phyloP scores from a whole-genome alignment of 1,139 yeast genomes.

The Hyphopichia fennica region DNA sequence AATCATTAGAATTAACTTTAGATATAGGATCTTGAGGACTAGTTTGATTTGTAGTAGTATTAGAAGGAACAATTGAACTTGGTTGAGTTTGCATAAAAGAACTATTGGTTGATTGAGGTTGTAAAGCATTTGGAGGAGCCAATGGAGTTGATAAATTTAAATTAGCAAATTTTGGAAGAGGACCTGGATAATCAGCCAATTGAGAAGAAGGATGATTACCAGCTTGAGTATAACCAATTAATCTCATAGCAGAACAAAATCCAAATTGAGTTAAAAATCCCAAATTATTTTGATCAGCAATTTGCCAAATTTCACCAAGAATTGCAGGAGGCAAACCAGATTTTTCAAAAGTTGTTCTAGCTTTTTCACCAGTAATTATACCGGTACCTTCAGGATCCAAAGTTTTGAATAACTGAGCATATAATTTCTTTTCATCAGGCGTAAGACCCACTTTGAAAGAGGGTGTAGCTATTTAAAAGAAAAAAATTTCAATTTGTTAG shows the following conservation, averaged over 20 bases:
- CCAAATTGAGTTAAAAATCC: conserved; percentile 85
- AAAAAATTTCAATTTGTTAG: not conserved
- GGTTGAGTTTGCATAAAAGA: conserved; percentile 54
- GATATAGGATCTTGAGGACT: conserved; percentile 52
- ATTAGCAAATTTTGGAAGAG: conserved; percentile 54
- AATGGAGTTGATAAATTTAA: conserved; percentile 25
- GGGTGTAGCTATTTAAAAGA: conserved; percentile 30
- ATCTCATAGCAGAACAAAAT: conserved; percentile 82
- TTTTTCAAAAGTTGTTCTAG: conserved; percentile 82
- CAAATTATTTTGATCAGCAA: conserved; percentile 79
- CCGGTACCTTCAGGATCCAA: conserved; percentile 82
- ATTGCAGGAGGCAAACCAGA: conserved; percentile 78
- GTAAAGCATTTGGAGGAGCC: conserved; percentile 14
- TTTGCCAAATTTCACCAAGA: conserved; percentile 91
- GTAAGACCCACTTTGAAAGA: conserved; percentile 57
- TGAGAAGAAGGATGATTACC: conserved; percentile 58
- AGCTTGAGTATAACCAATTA: conserved; percentile 84
- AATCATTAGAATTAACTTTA: conserved; percentile 62
- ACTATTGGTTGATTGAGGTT: conserved; percentile 39
- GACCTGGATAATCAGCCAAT: conserved; percentile 57
- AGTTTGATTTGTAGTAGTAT: conserved; percentile 29
- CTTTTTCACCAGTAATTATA: conserved; percentile 84
- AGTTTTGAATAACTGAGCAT: conserved; percentile 71
- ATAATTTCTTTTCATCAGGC: conserved; percentile 74
- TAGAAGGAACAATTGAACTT: conserved; percentile 35